phyloP scores from a whole-genome alignment of 768 basidiomycete genomes.

The Chalciporus piperatus region DNA sequence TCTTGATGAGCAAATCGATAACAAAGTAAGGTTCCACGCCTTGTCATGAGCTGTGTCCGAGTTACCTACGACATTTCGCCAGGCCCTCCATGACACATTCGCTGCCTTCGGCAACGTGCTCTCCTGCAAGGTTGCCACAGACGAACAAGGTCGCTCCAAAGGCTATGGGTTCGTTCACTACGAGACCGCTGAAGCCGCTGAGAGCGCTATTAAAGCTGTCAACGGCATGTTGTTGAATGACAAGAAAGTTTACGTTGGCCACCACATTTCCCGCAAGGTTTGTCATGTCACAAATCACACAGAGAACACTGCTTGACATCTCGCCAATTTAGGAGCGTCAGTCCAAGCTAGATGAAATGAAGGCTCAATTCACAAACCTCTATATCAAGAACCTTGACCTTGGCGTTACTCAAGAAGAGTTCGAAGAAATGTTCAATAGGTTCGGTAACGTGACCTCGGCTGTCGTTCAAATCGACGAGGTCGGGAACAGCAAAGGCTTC shows the following conservation, averaged over 20 bases:
- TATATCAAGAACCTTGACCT: conserved; percentile 96
- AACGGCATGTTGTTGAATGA: conserved; percentile 99
- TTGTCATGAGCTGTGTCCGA: neutral
- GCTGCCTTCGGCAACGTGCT: conserved; percentile 98
- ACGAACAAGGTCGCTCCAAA: conserved; percentile 92
- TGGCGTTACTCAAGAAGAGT: conserved; percentile 82
- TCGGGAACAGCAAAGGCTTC: conserved; percentile 93
- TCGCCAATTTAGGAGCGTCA: conserved; percentile 71
- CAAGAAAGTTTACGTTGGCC: conserved; percentile 98
- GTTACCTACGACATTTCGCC: conserved; percentile 4
- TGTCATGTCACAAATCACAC: conserved; percentile 11
- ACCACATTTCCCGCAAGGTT: conserved; percentile 96
- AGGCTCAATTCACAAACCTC: conserved; percentile 95
- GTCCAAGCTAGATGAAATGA: conserved; percentile 98
- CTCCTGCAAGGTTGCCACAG: conserved; percentile 98
- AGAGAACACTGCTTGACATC: neutral
- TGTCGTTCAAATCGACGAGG: conserved; percentile 77
- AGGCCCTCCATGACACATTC: conserved; percentile 99
- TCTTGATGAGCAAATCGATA: conserved; percentile 94
- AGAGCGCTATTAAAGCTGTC: conserved; percentile 95
- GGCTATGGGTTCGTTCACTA: conserved; percentile 99
- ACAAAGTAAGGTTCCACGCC: conserved; percentile 61
- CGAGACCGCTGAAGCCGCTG: conserved; percentile 95
- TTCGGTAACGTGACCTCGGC: conserved; percentile 90
- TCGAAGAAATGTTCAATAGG: conserved; percentile 71